phyloP scores from a whole-genome alignment of 140 eudicot genomes.

The Senecio squalidus region DNA sequence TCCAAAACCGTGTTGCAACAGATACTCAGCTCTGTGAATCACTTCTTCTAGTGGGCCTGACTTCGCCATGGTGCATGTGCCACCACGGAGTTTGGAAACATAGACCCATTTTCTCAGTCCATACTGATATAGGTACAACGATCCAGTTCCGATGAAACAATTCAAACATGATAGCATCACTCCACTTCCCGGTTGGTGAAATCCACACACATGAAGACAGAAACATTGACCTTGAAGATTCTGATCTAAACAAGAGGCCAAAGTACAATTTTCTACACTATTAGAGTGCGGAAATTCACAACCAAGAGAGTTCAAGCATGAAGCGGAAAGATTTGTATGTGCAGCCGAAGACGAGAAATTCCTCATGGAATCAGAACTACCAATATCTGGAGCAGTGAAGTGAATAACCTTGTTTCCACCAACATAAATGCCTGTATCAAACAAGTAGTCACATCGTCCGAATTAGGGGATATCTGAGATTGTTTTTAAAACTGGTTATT shows the following conservation, averaged over 20 bases:
- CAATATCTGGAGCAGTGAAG: slow-evolving; percentile 22
- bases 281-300: background rate
- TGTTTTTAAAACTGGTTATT: too few relatives aligned
- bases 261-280: background rate
- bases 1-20: background rate
- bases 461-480: background rate
- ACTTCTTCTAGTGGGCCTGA: background rate
- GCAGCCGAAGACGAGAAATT: background rate
- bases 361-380: background rate
- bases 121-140: slow-evolving; percentile 34
- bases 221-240: slow-evolving; percentile 17
- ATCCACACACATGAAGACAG: slow-evolving; percentile 46
- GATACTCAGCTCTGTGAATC: background rate
- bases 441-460: background rate
- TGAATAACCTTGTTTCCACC: slow-evolving; percentile 61
- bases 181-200: slow-evolving; percentile 35
- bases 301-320: background rate
- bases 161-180: slow-evolving; percentile 51
- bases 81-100: background rate
- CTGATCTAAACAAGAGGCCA: background rate
- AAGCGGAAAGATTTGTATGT: background rate
- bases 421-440: slow-evolving; percentile 42
- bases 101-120: background rate
- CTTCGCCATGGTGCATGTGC: background rate
- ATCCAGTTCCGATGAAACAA: slow-evolving; percentile 43